phyloP scores from a whole-genome alignment of 345 rosid genomes.

The Euclidium syriacum region DNA sequence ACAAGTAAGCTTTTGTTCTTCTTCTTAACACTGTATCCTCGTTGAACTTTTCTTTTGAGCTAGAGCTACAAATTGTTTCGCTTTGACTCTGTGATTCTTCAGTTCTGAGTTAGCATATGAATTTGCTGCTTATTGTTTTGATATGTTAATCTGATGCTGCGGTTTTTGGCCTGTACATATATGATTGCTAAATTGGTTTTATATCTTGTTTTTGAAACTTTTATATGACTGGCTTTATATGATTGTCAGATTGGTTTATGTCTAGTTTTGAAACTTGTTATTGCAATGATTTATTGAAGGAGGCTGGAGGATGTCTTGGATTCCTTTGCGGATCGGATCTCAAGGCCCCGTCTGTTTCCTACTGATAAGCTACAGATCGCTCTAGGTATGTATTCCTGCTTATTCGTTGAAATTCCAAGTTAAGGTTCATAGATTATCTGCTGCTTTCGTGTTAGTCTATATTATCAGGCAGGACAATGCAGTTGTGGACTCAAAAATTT shows the following conservation, averaged over 20 bases:
- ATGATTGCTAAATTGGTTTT: background rate
- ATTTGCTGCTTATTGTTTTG: no score
- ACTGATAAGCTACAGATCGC: conserved; percentile 95
- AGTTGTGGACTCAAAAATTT: background rate
- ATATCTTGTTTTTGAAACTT: background rate
- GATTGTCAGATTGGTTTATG: background rate
- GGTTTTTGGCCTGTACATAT: background rate
- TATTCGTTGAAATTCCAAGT: background rate
- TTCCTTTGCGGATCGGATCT: conserved; percentile 86
- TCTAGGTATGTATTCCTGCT: conserved; percentile 49
- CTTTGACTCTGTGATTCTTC: background rate
- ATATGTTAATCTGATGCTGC: conserved; percentile 1
- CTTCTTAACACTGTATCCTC: background rate
- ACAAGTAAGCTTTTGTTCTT: conserved; percentile 49
- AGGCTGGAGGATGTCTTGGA: conserved; percentile 82
- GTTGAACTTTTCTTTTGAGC: background rate
- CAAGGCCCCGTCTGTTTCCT: conserved; percentile 75
- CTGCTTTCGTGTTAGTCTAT: background rate
- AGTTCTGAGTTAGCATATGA: background rate
- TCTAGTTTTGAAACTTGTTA: background rate
- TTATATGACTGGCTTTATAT: no score
- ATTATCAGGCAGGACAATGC: background rate
- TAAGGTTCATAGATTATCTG: background rate
- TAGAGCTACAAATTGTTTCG: background rate
- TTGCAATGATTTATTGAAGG: conserved; percentile 39